Conservation (phyloP, 2,329 filamentous ascomycete genomes). For the Chaetomium olivaceum region DNA sequence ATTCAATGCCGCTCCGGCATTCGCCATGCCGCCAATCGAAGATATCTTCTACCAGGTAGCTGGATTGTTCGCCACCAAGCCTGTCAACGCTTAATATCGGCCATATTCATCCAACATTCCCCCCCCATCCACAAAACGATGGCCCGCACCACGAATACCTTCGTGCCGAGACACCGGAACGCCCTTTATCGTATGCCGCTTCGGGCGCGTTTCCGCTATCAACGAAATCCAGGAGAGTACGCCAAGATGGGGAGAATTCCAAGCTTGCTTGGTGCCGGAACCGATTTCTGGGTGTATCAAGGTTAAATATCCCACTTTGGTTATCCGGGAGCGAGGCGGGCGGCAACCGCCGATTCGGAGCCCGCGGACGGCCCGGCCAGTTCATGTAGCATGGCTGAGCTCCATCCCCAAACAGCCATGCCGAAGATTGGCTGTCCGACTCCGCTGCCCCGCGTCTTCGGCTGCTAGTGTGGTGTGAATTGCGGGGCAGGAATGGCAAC, state of each 20-base stretch:
- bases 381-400: not conserved
- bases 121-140: not conserved
- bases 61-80: constrained; percentile 61
- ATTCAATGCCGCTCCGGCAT: constrained; percentile 68
- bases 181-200: no score
- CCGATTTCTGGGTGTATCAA: not conserved
- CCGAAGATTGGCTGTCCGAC: constrained; percentile 15
- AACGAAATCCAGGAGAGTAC: not conserved
- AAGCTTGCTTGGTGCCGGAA: not conserved
- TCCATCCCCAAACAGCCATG: constrained; percentile 13
- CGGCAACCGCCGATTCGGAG: constrained; percentile 1
- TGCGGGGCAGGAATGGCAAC: constrained; percentile 27
- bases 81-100: constrained; percentile 33
- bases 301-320: not conserved
- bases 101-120: not conserved
- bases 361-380: not conserved
- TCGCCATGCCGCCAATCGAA: constrained; percentile 69
- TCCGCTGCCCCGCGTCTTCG: constrained; percentile 21
- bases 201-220: not conserved
- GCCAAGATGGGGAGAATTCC: not conserved
- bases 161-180: not conserved
- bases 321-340: not conserved
- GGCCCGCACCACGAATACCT: not conserved
- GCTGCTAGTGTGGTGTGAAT: constrained; percentile 9
- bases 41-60: constrained; percentile 76